These are phyloP conservation scores for Trypanosoma grayi DNA, from an alignment of 208 protist species.

Conservation along the genomic window DNA sequence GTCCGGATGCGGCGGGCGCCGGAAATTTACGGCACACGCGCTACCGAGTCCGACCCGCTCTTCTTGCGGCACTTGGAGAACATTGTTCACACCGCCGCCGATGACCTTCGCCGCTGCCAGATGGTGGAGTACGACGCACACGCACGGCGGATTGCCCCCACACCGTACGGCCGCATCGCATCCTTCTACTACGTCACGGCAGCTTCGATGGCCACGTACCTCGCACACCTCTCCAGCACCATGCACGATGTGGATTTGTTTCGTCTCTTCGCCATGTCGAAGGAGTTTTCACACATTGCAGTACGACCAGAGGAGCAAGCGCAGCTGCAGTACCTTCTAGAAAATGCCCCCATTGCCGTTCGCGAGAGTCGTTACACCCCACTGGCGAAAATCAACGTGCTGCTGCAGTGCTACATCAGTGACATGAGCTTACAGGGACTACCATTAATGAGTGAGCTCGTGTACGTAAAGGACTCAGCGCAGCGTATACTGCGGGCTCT, in stretches of 20 bases:
- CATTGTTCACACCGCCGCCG: slow-evolving; percentile 94
- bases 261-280: slow-evolving; percentile 94
- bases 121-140: slow-evolving; percentile 96
- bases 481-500: slow-evolving; percentile 89
- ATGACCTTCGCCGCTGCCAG: slow-evolving; percentile 83
- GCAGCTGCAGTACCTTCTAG: slow-evolving; percentile 96
- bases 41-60: slow-evolving; percentile 83
- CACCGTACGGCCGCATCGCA: slow-evolving; percentile 98
- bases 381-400: slow-evolving; percentile 98
- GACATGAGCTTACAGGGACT: slow-evolving; percentile 96
- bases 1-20: slow-evolving; percentile 97
- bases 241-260: slow-evolving; percentile 98
- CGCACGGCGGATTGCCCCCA: slow-evolving; percentile 85
- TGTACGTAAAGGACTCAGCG: slow-evolving; percentile 99
- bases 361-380: slow-evolving; percentile 96
- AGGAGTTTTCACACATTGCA: slow-evolving; percentile 97
- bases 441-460: slow-evolving; percentile 98
- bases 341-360: slow-evolving; percentile 97
- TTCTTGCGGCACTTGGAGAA: slow-evolving; percentile 89
- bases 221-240: slow-evolving; percentile 92
- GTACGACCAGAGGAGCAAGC: slow-evolving; percentile 98
- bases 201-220: slow-evolving; percentile 95
- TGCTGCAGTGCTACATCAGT: slow-evolving; percentile 99
- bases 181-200: slow-evolving; percentile 98
- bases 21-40: slow-evolving; percentile 91